Conservation (phyloP, 345 rosid genomes). For the Melaleuca alternifolia region DNA sequence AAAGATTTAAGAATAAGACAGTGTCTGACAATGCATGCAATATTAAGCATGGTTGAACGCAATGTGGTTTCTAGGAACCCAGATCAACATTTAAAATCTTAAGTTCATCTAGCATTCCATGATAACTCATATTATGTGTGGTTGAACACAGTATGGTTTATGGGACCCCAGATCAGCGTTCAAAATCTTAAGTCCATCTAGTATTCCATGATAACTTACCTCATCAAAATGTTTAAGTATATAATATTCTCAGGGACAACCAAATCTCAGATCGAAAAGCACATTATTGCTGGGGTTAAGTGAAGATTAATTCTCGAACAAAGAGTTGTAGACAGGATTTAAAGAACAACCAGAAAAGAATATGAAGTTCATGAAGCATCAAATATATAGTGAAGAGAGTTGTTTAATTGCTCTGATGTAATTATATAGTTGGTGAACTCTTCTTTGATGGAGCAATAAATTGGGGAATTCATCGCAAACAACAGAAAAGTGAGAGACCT, state of each 20-base stretch:
- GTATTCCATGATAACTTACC: not conserved
- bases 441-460: not conserved
- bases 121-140: not conserved
- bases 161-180: not conserved
- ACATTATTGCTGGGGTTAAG: not conserved
- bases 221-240: not conserved
- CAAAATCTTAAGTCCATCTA: not conserved
- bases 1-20: not conserved
- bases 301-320: not conserved
- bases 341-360: not conserved
- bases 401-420: too few relatives aligned
- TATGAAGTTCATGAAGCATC: not conserved
- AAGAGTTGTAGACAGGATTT: not conserved
- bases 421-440: not conserved
- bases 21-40: not conserved
- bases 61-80: not conserved
- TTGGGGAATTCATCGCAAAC: not conserved
- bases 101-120: not conserved
- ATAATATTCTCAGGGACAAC: not conserved
- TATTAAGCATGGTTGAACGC: not conserved
- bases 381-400: not conserved
- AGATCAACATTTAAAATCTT: not conserved
- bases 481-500: not conserved
- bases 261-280: not conserved
- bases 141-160: not conserved